A percentile compares a stretch with the other conserved stretches of the same genome.
Evolutionary conservation across 2,329 filamentous ascomycete genomes (phyloP).

Genomic region (Leptographium galeiforme): DNA sequence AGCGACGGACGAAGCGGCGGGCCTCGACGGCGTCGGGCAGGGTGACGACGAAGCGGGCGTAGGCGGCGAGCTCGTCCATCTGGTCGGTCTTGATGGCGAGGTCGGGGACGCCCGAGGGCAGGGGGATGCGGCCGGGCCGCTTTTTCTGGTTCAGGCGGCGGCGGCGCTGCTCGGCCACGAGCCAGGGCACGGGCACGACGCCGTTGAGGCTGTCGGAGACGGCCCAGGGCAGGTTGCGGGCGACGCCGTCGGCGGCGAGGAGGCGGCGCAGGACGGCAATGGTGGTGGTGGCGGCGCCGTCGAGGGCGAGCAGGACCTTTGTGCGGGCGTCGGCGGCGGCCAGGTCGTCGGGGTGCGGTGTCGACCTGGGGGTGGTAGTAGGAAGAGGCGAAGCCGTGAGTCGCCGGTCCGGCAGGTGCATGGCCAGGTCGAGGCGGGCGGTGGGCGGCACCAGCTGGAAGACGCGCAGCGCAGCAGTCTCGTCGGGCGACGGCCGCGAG

Average conservation of each 20-base stretch:
- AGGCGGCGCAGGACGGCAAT: slow-evolving; percentile 21
- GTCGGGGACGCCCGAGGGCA: slow-evolving; percentile 4
- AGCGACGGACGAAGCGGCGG: slow-evolving; percentile 31
- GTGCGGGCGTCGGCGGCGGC: slow-evolving; percentile 11
- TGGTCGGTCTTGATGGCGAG: slow-evolving; percentile 10
- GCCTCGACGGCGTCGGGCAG: slow-evolving; percentile 43
- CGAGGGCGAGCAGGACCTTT: slow-evolving; percentile 23
- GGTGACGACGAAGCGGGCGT: slow-evolving; percentile 36
- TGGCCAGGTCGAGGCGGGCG: slow-evolving; percentile 12
- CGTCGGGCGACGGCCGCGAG: slow-evolving; percentile 1
- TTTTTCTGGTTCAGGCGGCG: not conserved
- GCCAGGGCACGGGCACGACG: slow-evolving; percentile 13
- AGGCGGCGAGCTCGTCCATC: slow-evolving; percentile 21
- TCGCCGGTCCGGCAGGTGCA: slow-evolving; percentile 11
- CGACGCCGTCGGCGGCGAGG: slow-evolving; percentile 27
- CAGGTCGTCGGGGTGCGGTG: slow-evolving; percentile 7
- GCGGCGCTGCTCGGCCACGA: slow-evolving; percentile 8
- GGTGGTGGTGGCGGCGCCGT: slow-evolving; percentile 18
- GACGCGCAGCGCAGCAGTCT: slow-evolving; percentile 7
- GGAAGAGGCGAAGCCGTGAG: too few species aligned
- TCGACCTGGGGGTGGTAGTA: slow-evolving; percentile 4
- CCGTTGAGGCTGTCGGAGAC: slow-evolving; percentile 9
- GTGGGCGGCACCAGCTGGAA: slow-evolving; percentile 22
- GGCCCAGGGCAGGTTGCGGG: slow-evolving; percentile 27
- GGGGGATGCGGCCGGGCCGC: slow-evolving; percentile 2